These are phyloP conservation scores for Leccinum truebloodii DNA, from an alignment of 768 basidiomycete species.

Conservation along the genomic window DNA sequence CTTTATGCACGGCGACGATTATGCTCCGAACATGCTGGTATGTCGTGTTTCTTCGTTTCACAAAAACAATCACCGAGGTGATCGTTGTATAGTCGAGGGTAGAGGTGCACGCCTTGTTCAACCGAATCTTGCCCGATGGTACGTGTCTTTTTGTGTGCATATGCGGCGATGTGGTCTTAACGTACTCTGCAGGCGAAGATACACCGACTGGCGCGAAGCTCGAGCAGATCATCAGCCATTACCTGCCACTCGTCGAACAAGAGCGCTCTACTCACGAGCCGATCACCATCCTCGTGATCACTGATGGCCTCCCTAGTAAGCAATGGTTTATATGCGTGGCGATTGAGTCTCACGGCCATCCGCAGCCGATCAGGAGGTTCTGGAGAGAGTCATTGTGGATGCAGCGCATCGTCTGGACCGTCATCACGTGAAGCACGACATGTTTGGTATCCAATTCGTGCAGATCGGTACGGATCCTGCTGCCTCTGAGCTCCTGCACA, in stretches of 20 bases:
- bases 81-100: constrained; percentile 19
- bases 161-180: neutral
- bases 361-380: constrained; percentile 31
- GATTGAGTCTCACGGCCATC: neutral
- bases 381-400: constrained; percentile 35
- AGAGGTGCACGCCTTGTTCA: constrained; percentile 28
- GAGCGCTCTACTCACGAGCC: constrained; percentile 35
- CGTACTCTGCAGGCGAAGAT: constrained; percentile 28
- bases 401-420: constrained; percentile 42
- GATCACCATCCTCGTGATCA: constrained; percentile 39
- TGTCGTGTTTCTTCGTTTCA: neutral
- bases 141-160: neutral
- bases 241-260: constrained; percentile 35
- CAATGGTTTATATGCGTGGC: constrained; percentile 2
- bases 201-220: constrained; percentile 42
- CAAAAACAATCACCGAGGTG: neutral
- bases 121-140: constrained; percentile 27
- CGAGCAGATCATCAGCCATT: constrained; percentile 37
- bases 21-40: constrained; percentile 31
- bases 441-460: constrained; percentile 48
- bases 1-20: constrained; percentile 40
- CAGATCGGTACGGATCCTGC: constrained; percentile 43
- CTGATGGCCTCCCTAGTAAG: constrained; percentile 43
- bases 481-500: constrained; percentile 41
- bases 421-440: constrained; percentile 34